These are phyloP conservation scores for Chenopodium berlandieri DNA, from an alignment of 148 eudicot species.

Conservation along the genomic window DNA sequence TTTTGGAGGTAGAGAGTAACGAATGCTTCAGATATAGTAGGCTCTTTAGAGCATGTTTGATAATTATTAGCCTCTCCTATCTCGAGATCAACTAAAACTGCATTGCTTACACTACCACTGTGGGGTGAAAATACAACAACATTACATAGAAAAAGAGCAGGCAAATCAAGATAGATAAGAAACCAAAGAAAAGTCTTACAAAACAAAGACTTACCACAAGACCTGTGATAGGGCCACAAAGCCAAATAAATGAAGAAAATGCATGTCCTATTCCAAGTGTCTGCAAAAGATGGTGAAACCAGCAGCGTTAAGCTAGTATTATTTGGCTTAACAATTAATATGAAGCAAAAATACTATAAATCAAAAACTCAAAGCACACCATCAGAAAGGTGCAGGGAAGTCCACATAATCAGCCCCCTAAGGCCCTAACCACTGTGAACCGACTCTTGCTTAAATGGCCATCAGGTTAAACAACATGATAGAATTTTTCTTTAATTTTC, in stretches of 20 bases:
- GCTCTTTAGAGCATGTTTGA: no score
- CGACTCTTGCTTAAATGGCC: background rate
- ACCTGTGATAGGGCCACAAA: conserved; percentile 98
- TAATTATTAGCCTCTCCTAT: no score
- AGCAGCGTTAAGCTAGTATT: conserved; percentile 18
- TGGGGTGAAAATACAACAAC: no score
- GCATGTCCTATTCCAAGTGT: conserved; percentile 95
- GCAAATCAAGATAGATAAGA: background rate
- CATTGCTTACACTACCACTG: no score
- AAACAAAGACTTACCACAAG: conserved; percentile 77
- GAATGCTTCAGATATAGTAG: no score
- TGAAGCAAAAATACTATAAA: background rate
- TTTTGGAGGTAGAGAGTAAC: no score
- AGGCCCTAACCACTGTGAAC: no score
- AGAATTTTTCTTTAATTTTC: no score
- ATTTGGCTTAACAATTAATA: background rate
- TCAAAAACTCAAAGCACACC: background rate
- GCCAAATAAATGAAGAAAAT: conserved; percentile 97
- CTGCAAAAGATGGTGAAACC: conserved; percentile 46
- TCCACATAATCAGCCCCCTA: background rate
- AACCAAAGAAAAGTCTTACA: background rate
- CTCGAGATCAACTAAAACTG: no score
- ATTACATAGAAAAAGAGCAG: background rate
- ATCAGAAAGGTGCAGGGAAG: background rate
- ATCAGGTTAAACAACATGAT: background rate